Evolutionary conservation across 257 asterid genomes (phyloP), one percentile per base, ranked within the genome.

Genomic region (Plantago major): DNA sequence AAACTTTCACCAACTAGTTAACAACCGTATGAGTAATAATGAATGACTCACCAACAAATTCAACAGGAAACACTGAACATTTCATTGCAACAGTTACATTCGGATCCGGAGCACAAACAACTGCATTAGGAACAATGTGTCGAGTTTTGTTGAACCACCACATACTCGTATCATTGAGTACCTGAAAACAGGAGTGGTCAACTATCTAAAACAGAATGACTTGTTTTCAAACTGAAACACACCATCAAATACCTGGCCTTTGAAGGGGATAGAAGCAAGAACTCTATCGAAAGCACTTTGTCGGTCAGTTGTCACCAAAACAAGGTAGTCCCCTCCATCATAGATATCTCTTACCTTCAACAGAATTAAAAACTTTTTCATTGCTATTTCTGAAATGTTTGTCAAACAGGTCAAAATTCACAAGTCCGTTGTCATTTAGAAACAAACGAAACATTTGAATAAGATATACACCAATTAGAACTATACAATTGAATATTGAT

Each of bases 31-130:
- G 11, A 51, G n/a, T n/a, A n/a, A 13, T 14, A 19, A 17, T 11
- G 57, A 72, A 47, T 38, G 54, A 67, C 93, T 81, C 74, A 93
- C 99, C 97, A 45, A 93, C 99, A 73, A 93, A 93, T 76, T 93
- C 99, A 69, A 93, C 89, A 8, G 97, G 96, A 69, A 93, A 93
- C 18, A 93, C 99, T 0, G 82, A 77, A 64, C 99, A 93, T 71
- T 93, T 93, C 82, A 82, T 89, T n/a, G 93, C 99, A 69, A 93
- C 84, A 16, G 99, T 93, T 19, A 87, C 99, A 54, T 89, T 93
- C 73, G 68, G 73, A 76, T 89, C 99, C 7, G 99, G 99, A 13
- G 81, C 75, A 28, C 84, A 82, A 65, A 93, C 75, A 66, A 87
- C 84, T 66, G 96, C 96, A 79, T 93, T 87, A 22, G 91, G 87